Conservation (phyloP, 2,329 filamentous ascomycete species). For the Thielaviopsis ethacetica region DNA sequence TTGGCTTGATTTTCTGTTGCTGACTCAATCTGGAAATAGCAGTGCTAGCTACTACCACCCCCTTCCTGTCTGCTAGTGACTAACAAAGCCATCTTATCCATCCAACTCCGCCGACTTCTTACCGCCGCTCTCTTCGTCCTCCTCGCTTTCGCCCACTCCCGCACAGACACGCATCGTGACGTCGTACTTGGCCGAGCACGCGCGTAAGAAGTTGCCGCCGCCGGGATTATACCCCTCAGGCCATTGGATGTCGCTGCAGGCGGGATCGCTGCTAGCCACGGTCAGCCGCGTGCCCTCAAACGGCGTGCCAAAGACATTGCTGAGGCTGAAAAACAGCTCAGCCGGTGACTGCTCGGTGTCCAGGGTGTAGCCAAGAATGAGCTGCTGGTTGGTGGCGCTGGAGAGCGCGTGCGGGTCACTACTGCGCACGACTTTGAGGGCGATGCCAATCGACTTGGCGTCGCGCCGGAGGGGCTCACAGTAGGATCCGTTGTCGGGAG, state of each 20-base stretch:
- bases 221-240: slow-evolving; percentile 19
- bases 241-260: slow-evolving; percentile 23
- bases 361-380: slow-evolving; percentile 24
- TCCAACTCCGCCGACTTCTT: not conserved
- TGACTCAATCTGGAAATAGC: not conserved
- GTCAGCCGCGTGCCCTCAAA: slow-evolving; percentile 21
- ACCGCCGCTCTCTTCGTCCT: not conserved
- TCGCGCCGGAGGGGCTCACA: slow-evolving; percentile 21
- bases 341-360: slow-evolving; percentile 14
- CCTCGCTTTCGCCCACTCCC: not conserved
- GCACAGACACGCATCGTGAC: slow-evolving; percentile 3
- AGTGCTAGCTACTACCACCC: no score
- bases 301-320: slow-evolving; percentile 24
- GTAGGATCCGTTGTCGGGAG: slow-evolving; percentile 18
- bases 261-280: slow-evolving; percentile 16
- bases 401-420: slow-evolving; percentile 20
- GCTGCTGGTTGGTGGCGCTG: slow-evolving; percentile 24
- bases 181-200: slow-evolving; percentile 2
- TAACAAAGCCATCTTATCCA: not conserved
- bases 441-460: slow-evolving; percentile 22
- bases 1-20: not conserved
- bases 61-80: not conserved
- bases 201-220: slow-evolving; percentile 20
- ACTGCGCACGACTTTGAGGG: slow-evolving; percentile 22
- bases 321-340: slow-evolving; percentile 24